phyloP scores from a whole-genome alignment of 805 yeast species.

The Isabelozyma rhagii region DNA sequence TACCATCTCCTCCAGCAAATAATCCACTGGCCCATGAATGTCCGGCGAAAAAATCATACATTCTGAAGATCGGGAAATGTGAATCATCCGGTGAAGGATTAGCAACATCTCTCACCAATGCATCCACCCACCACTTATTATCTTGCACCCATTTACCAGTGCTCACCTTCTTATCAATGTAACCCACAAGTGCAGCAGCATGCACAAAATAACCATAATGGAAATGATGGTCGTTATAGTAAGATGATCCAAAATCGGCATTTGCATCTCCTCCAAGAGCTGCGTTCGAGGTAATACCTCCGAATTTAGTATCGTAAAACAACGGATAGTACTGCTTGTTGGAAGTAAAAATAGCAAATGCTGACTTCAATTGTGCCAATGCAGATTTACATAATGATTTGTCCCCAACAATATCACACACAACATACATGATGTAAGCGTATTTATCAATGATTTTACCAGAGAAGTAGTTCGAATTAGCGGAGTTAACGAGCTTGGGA shows the following conservation, averaged over 20 bases:
- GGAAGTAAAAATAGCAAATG: slow-evolving; percentile 7
- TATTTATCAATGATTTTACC: slow-evolving; percentile 17
- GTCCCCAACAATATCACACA: slow-evolving; percentile 13
- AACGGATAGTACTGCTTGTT: slow-evolving; percentile 7
- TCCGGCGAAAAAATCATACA: slow-evolving; percentile 68
- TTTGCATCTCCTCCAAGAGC: slow-evolving; percentile 1
- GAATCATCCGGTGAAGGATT: slow-evolving; percentile 53
- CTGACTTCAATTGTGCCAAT: slow-evolving; percentile 5
- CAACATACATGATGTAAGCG: slow-evolving; percentile 5
- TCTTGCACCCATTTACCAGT: slow-evolving; percentile 44
- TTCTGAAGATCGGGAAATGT: slow-evolving; percentile 59
- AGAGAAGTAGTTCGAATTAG: slow-evolving; percentile 9
- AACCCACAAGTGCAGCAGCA: slow-evolving; percentile 15
- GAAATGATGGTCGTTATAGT: slow-evolving; percentile 20
- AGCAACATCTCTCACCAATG: slow-evolving; percentile 61
- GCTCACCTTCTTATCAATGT: slow-evolving; percentile 24
- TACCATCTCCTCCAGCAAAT: slow-evolving; percentile 58
- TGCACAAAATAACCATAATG: slow-evolving; percentile 16
- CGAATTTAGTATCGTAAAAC: slow-evolving; percentile 13
- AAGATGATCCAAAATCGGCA: slow-evolving; percentile 13
- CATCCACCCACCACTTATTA: slow-evolving; percentile 53
- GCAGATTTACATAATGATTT: slow-evolving; percentile 4
- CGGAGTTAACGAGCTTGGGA: slow-evolving; percentile 1
- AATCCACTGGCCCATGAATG: slow-evolving; percentile 74
- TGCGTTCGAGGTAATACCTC: slow-evolving; percentile 13